Percentiles rank a stretch among this genome's conserved stretches.
phyloP scores from a whole-genome alignment of 768 basidiomycete species.

The Kwoniella dejecticola region DNA sequence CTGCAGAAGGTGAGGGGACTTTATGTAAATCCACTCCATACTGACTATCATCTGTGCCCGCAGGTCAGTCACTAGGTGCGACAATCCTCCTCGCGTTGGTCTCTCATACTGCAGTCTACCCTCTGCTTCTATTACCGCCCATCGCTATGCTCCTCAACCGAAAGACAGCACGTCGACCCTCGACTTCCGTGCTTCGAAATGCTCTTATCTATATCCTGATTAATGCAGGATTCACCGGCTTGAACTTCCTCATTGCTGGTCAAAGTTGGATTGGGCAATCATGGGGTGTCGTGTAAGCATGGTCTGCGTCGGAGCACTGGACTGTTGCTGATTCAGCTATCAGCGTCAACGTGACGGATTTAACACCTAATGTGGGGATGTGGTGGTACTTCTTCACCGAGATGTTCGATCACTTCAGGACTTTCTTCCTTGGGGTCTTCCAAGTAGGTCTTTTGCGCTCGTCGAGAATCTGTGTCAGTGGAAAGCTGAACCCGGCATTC shows the following conservation, averaged over 20 bases:
- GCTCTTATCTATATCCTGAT: background rate
- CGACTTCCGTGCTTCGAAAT: background rate
- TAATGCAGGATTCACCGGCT: constrained; percentile 41
- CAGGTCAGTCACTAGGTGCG: constrained; percentile 65
- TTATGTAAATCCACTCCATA: background rate
- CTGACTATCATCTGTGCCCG: background rate
- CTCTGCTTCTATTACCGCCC: constrained; percentile 68
- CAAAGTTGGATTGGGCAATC: constrained; percentile 73
- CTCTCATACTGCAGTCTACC: constrained; percentile 72
- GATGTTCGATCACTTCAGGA: constrained; percentile 97
- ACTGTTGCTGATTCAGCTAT: background rate
- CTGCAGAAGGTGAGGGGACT: constrained; percentile 63
- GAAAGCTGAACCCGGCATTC: constrained; percentile 7
- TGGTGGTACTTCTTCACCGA: constrained; percentile 99
- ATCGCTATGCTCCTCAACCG: constrained; percentile 67
- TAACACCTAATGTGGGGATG: constrained; percentile 89
- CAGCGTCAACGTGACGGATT: constrained; percentile 79
- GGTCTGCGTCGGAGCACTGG: background rate
- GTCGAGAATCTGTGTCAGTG: background rate
- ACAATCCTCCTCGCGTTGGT: constrained; percentile 72
- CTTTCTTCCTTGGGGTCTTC: constrained; percentile 93
- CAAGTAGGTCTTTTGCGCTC: constrained; percentile 63
- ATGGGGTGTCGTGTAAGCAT: constrained; percentile 78
- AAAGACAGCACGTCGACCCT: background rate
- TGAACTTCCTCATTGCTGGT: constrained; percentile 65